Conservation (phyloP, 2,329 filamentous ascomycete genomes). For the Waltergamsia citrina region DNA sequence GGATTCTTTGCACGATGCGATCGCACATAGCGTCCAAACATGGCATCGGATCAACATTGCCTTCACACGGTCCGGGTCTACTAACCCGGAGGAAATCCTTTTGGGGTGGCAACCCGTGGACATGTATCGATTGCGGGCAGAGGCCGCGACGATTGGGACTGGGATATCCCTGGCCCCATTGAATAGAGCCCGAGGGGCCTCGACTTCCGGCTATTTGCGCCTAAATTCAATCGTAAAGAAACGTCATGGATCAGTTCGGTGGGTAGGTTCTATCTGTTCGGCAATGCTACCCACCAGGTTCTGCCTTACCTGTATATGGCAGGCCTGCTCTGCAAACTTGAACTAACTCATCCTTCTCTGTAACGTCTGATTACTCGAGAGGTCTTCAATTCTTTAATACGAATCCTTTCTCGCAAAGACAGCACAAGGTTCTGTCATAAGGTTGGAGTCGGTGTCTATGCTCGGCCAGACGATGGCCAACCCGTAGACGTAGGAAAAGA, state of each 20-base stretch:
- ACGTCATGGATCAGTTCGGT: background rate
- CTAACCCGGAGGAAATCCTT: background rate
- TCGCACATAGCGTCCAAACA: background rate
- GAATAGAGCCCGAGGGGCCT: background rate
- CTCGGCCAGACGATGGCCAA: background rate
- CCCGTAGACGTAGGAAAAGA: background rate
- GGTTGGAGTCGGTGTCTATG: background rate
- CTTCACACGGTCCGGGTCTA: slow-evolving; percentile 1
- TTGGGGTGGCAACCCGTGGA: background rate
- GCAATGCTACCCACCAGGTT: slow-evolving; percentile 1
- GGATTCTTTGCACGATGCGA: background rate
- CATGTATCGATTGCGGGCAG: background rate
- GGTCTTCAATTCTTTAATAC: too few relatives aligned
- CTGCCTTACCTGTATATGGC: slow-evolving; percentile 2
- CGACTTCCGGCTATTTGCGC: background rate
- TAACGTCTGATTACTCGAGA: too few relatives aligned
- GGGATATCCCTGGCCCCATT: background rate
- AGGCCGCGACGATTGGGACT: slow-evolving; percentile 1
- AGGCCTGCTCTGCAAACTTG: too few relatives aligned
- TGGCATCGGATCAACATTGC: background rate
- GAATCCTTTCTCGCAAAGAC: background rate
- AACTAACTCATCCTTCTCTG: too few relatives aligned
- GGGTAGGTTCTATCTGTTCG: background rate
- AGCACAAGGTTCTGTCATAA: slow-evolving; percentile 1
- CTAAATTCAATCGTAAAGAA: background rate